Base-by-base conservation (phyloP, 257 asterid genomes). In the Solanum peruvianum region DNA sequence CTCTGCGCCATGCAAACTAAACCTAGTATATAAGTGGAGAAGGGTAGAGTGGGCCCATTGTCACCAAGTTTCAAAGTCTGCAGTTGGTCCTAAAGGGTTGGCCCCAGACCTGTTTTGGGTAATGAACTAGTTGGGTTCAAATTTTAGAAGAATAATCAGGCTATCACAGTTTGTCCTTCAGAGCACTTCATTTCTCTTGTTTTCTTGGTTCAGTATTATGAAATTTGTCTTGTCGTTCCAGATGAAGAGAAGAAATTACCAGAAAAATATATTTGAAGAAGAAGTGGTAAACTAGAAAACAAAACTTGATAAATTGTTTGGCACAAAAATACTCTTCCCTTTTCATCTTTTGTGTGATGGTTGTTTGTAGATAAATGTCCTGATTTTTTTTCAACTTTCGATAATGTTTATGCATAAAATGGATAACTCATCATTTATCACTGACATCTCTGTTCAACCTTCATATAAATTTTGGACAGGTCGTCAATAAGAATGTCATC, bases 401-500 rank as follows among this genome's bases (percentile, higher is more conserved):
- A 20, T 62, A 49, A 18, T 11, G 14, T 78, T 45, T 47, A 45
- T 78, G 64, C 84, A 25, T 78, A 45, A 27, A 78, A 15, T 81
- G 69, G 69, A 49, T 49, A 81, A 27, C 69, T 29, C 39, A 58
- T 73, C 67, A 33, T 52, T 86, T 86, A 41, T 16, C 85, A 56
- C 41, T 20, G 42, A 42, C 41, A 42, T 73, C 47, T 62, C 78
- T 86, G 44, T 72, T 62, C 84, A 35, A 62, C 8, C 64, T 78
- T 66, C 42, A 29, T 85, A 6, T 45, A 66, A 67, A 45, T 77
- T 3, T 90, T 21, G 89, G 72, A 87, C 97, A 97, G 99, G 98
- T 97, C 29, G 90, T 88, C 88, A 92, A 89, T 45, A 89, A 90
- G 83, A 93, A 92, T 86, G 92, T 93, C 85, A 85, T 80, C 16